Base-by-base conservation (phyloP, 371 early-diverging fungal genomes). In the Cokeromyces recurvatus region DNA sequence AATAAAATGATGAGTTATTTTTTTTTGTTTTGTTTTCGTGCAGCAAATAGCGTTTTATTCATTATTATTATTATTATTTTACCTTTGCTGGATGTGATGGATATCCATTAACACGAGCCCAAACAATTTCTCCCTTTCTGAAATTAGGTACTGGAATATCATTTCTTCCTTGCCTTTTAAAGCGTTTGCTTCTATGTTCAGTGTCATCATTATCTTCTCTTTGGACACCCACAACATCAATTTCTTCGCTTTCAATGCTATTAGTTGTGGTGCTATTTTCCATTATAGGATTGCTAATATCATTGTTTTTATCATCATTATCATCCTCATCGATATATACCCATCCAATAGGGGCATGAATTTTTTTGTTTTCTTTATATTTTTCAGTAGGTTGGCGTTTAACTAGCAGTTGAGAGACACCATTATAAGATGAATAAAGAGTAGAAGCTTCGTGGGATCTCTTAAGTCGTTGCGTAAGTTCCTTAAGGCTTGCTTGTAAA, bases 31-130 rank as follows among this genome's bases (percentile, higher is more conserved):
- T 14, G 11, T 11, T 5, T 27, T 11, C 5, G 11, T 27, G 29
- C 29, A 27, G n/a, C n/a, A n/a, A n/a, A n/a, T n/a, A n/a, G n/a
- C n/a, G n/a, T n/a, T n/a, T n/a, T n/a, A n/a, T n/a, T n/a, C n/a
- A n/a, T n/a, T n/a, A n/a, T 9, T 19, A 10, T 19, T 39, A 31
- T 29, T 6, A 16, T 16, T 37, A 15, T 23, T 32, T 41, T 64
- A 73, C 71, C 55, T 51, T 62, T 1, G 72, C 76, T 32, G 76
- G 76, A 51, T 75, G 76, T 2, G 68, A 60, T 14, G 76, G 76
- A 42, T 65, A 75, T 2, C 72, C 64, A 29, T 42, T 57, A 0
- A 75, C 70, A 19, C 62, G 58, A 3, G 76, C 76, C 76, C 76
- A 75, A 2, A 75, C 64, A 51, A 75, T 58, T 17, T 58, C 43